These are phyloP conservation scores for Karstenula rhodostoma DNA, from an alignment of 2,329 filamentous ascomycete genomes.

Conservation along the genomic window DNA sequence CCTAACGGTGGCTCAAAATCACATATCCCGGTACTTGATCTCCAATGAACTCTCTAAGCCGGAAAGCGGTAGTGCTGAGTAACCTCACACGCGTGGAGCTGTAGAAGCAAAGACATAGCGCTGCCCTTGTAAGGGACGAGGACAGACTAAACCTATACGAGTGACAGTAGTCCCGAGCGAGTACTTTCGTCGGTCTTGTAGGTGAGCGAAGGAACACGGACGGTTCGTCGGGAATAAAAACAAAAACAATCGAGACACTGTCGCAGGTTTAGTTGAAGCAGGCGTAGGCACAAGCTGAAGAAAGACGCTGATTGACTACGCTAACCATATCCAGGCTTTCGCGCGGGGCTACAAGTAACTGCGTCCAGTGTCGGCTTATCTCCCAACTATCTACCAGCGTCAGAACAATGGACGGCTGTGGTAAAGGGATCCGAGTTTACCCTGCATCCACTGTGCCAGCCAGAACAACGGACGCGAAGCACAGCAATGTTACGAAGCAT, in stretches of 20 bases:
- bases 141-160: no score
- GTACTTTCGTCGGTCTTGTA: background rate
- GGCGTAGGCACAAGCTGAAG: background rate
- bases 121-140: no score
- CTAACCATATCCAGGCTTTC: background rate
- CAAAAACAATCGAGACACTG: background rate
- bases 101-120: no score
- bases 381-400: background rate
- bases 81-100: background rate
- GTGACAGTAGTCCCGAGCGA: background rate
- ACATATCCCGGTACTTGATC: slow-evolving; percentile 6
- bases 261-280: background rate
- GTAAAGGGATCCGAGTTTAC: no score
- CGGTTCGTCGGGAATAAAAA: background rate
- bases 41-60: background rate
- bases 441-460: no score
- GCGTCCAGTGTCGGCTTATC: background rate
- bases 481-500: background rate
- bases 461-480: background rate
- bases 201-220: background rate
- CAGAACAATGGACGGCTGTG: background rate
- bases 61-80: slow-evolving; percentile 5
- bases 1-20: slow-evolving; percentile 21
- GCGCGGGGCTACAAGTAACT: background rate
- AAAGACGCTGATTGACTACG: background rate